Percentiles rank a stretch among this genome's conserved stretches.
Conservation (phyloP, 108 stramenopile species). For the Pelagomonas calceolata region DNA sequence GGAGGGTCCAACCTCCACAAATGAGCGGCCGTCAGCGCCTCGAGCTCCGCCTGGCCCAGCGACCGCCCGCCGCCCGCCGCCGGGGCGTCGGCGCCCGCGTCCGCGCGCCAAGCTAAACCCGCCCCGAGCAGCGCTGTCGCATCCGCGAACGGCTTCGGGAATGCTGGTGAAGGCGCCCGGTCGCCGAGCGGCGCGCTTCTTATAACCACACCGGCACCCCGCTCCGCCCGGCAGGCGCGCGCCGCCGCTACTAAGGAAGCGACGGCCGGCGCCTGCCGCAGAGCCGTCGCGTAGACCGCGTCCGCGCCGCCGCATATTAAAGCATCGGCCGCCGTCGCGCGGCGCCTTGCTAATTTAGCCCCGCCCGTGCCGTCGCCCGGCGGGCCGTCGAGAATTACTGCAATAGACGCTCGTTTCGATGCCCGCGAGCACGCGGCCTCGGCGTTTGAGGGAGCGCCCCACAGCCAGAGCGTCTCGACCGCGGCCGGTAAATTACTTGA, state of each 20-base stretch:
- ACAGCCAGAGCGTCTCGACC: too few species aligned
- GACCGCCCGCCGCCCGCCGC: neutral
- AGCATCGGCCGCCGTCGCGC: neutral
- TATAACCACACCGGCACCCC: neutral
- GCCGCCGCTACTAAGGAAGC: neutral
- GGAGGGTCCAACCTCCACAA: neutral
- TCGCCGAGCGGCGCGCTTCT: neutral
- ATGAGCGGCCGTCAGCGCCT: neutral
- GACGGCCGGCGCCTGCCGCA: neutral
- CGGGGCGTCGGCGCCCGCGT: neutral
- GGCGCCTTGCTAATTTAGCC: neutral
- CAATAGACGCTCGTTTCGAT: neutral
- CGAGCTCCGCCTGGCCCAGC: neutral
- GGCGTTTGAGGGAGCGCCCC: too few species aligned
- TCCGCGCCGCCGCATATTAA: neutral
- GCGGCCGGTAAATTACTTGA: too few species aligned
- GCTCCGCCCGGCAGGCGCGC: neutral
- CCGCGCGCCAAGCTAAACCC: neutral
- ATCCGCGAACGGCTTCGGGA: neutral
- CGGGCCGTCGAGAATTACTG: neutral
- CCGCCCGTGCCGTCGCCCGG: neutral
- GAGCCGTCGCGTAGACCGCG: neutral
- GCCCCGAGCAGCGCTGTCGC: neutral
- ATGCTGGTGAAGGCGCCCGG: neutral
- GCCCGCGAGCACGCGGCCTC: neutral